Percentiles rank a stretch among this genome's conserved stretches.
Conservation (phyloP, 1,284 basidiomycete genomes). For the Gomphus sp. region DNA sequence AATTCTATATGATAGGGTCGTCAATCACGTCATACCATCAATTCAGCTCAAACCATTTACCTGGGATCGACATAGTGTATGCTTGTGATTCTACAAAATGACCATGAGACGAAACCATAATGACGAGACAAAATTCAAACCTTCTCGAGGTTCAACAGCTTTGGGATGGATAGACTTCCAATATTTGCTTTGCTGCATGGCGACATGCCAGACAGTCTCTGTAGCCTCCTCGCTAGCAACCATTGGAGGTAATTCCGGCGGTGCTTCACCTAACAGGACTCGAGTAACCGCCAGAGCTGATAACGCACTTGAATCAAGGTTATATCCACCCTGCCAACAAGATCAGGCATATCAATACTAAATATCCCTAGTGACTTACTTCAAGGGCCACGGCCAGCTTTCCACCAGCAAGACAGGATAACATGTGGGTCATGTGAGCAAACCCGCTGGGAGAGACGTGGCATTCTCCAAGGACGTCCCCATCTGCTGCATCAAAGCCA, state of each 20-base stretch:
- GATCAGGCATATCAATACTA: not conserved
- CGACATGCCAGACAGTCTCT: constrained; percentile 82
- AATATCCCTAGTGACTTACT: constrained; percentile 33
- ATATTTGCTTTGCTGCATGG: constrained; percentile 78
- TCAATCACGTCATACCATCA: not conserved
- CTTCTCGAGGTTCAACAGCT: constrained; percentile 69
- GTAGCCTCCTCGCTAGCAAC: constrained; percentile 72
- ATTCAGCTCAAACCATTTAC: constrained; percentile 22
- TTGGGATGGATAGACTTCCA: constrained; percentile 84
- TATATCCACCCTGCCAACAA: constrained; percentile 80
- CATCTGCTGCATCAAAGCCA: constrained; percentile 94
- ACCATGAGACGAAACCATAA: constrained; percentile 9
- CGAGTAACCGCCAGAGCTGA: constrained; percentile 84
- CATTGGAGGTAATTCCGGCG: constrained; percentile 62
- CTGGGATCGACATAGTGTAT: constrained; percentile 56
- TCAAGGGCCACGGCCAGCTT: constrained; percentile 90
- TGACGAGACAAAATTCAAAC: constrained; percentile 24
- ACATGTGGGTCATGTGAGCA: constrained; percentile 98
- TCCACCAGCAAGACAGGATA: constrained; percentile 83
- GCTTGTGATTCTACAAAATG: constrained; percentile 41
- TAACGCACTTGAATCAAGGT: constrained; percentile 79
- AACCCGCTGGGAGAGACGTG: constrained; percentile 90
- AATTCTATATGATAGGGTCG: constrained; percentile 46
- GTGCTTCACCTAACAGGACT: constrained; percentile 80
- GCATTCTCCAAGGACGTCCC: constrained; percentile 88